Base-by-base conservation (phyloP, 2,329 filamentous ascomycete genomes). In the Sporothrix dimorphospora region DNA sequence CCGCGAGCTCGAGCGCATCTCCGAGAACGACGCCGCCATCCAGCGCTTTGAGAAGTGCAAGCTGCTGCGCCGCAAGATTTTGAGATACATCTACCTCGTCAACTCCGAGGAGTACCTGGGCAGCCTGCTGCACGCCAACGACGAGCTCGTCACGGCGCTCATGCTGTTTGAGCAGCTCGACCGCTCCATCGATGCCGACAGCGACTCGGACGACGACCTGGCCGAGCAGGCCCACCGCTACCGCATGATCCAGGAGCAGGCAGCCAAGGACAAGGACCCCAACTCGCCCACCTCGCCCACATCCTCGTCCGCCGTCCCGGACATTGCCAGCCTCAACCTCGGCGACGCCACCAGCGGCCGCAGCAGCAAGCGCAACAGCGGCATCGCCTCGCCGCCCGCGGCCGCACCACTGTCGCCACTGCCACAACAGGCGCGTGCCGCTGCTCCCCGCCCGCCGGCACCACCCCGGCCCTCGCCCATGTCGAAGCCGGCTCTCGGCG, bases 131-230 rank as follows among this genome's bases (percentile, higher is more conserved):
- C 93, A 96, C 78, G 94, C 95, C 75, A 98, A 99, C 78, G 96
- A 99, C 77, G 93, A 97, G 81, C 90, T 99, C n/a, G 93, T 98
- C 53, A 91, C 91, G 74, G 94, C 94, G 1, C 86, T 99, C 72
- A 97, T 97, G 89, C 92, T 94, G 0, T 99, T 94, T 78, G 95
- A 98, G 81, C 93, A 98, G 77, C 88, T 98, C 75, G 95, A 99
- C 79, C 90, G 91, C 73, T 94, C 92, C 65, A 92, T 95, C 75
- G 92, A 94, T 75, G 89, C 90, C 6, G 90, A 92, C 78, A 91
- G 89, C 75, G 90, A 92, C 79, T 91, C 89, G 1, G 90, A 92
- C 72, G 89, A 91, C 74, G 91, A 89, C 76, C 79, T 89, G 53
- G 89, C 90, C 59, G 89, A 91, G 77, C 89, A 91, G 79, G 89